phyloP scores from a whole-genome alignment of 768 basidiomycete species.

The Nidularia sp. region DNA sequence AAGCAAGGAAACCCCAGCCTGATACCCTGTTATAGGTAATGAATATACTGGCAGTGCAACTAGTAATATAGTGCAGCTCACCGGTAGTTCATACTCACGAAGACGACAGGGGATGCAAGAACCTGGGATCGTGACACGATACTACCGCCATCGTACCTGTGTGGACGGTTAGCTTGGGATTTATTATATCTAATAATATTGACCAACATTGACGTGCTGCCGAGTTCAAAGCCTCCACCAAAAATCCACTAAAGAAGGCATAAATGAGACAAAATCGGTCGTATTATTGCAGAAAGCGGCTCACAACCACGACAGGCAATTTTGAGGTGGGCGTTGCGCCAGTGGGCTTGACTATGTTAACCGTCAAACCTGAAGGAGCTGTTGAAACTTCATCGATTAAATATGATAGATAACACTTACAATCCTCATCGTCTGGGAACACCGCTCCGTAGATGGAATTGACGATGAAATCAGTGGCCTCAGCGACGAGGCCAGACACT shows the following conservation, averaged over 20 bases:
- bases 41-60: neutral
- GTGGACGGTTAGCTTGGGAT: constrained; percentile 27
- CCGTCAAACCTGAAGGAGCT: constrained; percentile 34
- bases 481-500: constrained; percentile 25
- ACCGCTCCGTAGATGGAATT: constrained; percentile 22
- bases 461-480: constrained; percentile 26
- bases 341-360: constrained; percentile 48
- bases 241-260: constrained; percentile 40
- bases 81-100: constrained; percentile 54
- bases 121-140: constrained; percentile 42
- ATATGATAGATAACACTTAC: constrained; percentile 20
- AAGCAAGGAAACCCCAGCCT: constrained; percentile 50
- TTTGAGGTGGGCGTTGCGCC: constrained; percentile 33
- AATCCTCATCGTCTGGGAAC: constrained; percentile 38
- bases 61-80: neutral
- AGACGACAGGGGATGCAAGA: constrained; percentile 40
- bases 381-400: neutral
- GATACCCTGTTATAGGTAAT: constrained; percentile 2
- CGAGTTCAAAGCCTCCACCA: constrained; percentile 45
- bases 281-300: constrained; percentile 11
- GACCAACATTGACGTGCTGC: constrained; percentile 16
- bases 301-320: constrained; percentile 51
- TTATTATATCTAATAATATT: constrained; percentile 44
- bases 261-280: neutral
- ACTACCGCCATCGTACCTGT: constrained; percentile 34